A percentile compares a stretch with the other conserved stretches of the same genome.
Evolutionary conservation across 2,329 filamentous ascomycete genomes (phyloP).

Genomic region (Macroventuria anomochaeta): DNA sequence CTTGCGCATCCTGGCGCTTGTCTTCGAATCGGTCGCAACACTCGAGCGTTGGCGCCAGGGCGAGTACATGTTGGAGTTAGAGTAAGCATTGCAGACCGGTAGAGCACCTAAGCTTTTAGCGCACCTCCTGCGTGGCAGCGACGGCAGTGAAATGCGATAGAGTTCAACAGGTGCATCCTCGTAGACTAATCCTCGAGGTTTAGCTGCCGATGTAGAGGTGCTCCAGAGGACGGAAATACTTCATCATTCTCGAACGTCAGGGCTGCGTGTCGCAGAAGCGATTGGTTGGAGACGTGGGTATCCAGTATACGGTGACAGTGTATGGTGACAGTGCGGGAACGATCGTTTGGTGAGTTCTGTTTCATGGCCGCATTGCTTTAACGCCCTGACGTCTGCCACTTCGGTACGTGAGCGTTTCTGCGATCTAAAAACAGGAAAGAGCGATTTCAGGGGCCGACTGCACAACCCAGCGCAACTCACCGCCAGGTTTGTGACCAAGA

Average conservation of each 20-base stretch:
- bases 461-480: conserved; percentile 26
- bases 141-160: conserved; percentile 15
- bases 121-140: conserved; percentile 21
- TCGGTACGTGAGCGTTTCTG: conserved; percentile 21
- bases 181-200: conserved; percentile 1
- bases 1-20: conserved; percentile 8
- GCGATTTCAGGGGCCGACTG: conserved; percentile 26
- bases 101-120: conserved; percentile 17
- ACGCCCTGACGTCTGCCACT: conserved; percentile 30
- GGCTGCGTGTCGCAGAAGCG: conserved; percentile 14
- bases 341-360: conserved; percentile 32
- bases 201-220: conserved; percentile 10
- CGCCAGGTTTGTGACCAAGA: conserved; percentile 9
- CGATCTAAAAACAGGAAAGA: conserved; percentile 18
- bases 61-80: conserved; percentile 22
- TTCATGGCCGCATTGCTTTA: conserved; percentile 33
- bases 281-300: conserved; percentile 28
- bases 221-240: conserved; percentile 21
- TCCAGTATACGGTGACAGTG: conserved; percentile 15
- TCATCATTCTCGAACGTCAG: conserved; percentile 26
- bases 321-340: conserved; percentile 22
- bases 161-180: conserved; percentile 16
- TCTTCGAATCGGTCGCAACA: background rate
- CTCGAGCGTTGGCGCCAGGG: conserved; percentile 22
- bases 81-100: conserved; percentile 19